Percentiles rank a stretch among this genome's conserved stretches.
Conservation (phyloP, 352 stramenopile genomes). For the Pythium chondricola region DNA sequence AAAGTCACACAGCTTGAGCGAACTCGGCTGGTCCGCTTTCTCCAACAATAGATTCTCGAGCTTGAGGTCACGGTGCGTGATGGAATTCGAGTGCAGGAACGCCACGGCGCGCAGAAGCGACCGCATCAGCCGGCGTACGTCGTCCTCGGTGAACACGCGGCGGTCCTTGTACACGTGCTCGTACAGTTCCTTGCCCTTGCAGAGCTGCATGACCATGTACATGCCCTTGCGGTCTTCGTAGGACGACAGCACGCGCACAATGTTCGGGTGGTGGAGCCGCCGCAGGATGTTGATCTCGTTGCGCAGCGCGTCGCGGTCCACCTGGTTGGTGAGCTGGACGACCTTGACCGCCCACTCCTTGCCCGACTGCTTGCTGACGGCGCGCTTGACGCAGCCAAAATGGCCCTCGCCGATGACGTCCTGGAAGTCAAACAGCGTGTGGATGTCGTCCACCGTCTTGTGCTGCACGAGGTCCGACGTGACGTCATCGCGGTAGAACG, state of each 20-base stretch:
- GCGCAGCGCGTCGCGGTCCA: constrained; percentile 64
- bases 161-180: constrained; percentile 64
- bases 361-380: constrained; percentile 48
- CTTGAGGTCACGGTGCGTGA: constrained; percentile 78
- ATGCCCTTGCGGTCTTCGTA: constrained; percentile 77
- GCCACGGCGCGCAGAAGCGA: constrained; percentile 27
- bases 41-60: constrained; percentile 80
- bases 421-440: constrained; percentile 56
- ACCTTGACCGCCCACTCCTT: constrained; percentile 79
- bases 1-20: constrained; percentile 82
- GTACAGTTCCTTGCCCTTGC: constrained; percentile 76
- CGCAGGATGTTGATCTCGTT: constrained; percentile 80
- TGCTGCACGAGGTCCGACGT: constrained; percentile 74
- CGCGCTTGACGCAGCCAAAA: constrained; percentile 65
- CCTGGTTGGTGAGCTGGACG: constrained; percentile 60
- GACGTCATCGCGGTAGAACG: constrained; percentile 56
- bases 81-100: constrained; percentile 78
- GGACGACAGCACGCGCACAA: constrained; percentile 68
- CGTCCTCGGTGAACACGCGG: constrained; percentile 56
- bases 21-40: constrained; percentile 45
- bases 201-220: constrained; percentile 88
- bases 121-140: constrained; percentile 62
- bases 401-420: constrained; percentile 60
- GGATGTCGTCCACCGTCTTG: constrained; percentile 63
- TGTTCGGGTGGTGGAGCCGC: constrained; percentile 72